phyloP scores from a whole-genome alignment of 352 stramenopile species.

The Pythium phragmiticola region DNA sequence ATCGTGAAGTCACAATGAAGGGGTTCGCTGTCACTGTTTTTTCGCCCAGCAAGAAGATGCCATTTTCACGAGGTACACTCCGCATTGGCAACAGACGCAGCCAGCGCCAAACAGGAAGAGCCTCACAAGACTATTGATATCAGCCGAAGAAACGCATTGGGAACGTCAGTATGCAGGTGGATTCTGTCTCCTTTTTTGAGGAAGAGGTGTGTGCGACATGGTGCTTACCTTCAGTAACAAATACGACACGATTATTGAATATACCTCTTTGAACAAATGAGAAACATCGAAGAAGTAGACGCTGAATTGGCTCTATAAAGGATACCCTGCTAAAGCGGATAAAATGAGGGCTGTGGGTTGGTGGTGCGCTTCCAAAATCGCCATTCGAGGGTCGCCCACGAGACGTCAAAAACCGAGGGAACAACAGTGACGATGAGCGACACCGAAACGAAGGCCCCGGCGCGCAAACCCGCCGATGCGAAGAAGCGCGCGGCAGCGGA shows the following conservation, averaged over 20 bases:
- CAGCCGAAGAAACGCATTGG: neutral
- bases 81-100: neutral
- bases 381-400: constrained; percentile 8
- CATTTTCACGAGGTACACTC: neutral
- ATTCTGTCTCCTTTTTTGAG: neutral
- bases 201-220: constrained; percentile 30
- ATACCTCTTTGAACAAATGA: constrained; percentile 5
- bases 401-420: constrained; percentile 14
- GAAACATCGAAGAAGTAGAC: neutral
- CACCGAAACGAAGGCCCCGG: constrained; percentile 13
- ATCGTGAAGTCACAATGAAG: neutral
- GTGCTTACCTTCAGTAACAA: constrained; percentile 10
- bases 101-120: neutral
- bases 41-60: neutral
- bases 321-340: constrained; percentile 12
- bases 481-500: constrained; percentile 17
- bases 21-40: neutral
- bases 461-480: constrained; percentile 19
- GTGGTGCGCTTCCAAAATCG: constrained; percentile 24
- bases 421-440: constrained; percentile 23
- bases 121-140: neutral
- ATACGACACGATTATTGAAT: neutral
- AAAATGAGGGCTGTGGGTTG: constrained; percentile 11
- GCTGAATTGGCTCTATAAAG: neutral
- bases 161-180: neutral